A percentile compares a stretch with the other conserved stretches of the same genome.
Conservation (phyloP, 306 rosid genomes). For the Dryas drummondii region DNA sequence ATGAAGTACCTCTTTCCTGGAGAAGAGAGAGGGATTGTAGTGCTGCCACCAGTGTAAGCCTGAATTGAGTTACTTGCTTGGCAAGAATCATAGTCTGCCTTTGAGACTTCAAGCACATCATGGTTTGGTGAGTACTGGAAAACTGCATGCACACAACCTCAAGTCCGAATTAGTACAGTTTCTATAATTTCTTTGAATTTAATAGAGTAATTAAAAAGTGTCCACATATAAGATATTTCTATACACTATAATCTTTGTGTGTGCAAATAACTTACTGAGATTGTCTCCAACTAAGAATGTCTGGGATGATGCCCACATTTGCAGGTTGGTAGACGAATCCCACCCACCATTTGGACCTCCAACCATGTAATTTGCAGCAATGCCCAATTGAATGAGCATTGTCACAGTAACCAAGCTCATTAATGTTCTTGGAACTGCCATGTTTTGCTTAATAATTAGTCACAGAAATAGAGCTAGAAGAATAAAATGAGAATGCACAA, state of each 20-base stretch:
- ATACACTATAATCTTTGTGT: background rate
- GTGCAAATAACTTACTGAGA: conserved; percentile 49
- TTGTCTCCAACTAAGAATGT: conserved; percentile 62
- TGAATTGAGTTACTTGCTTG: conserved; percentile 47
- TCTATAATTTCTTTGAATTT: background rate
- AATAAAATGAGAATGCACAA: background rate
- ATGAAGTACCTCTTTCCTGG: conserved; percentile 80
- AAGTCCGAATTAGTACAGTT: background rate
- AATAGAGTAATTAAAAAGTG: background rate
- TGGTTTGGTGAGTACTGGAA: conserved; percentile 66
- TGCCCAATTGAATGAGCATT: conserved; percentile 43
- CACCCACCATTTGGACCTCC: conserved; percentile 76
- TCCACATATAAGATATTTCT: background rate
- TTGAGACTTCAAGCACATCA: conserved; percentile 70
- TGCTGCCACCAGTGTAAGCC: conserved; percentile 56
- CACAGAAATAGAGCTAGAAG: background rate
- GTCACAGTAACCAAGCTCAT: conserved; percentile 34
- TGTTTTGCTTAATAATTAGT: conserved; percentile 23
- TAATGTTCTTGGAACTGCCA: conserved; percentile 44
- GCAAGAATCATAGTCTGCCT: conserved; percentile 72
- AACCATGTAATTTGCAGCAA: conserved; percentile 52
- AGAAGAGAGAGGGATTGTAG: conserved; percentile 58
- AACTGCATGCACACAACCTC: conserved; percentile 35
- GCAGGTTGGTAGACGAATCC: conserved; percentile 54
- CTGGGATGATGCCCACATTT: conserved; percentile 61